Base-by-base conservation (phyloP, 2,329 filamentous ascomycete species). In the Didymella exigua region DNA sequence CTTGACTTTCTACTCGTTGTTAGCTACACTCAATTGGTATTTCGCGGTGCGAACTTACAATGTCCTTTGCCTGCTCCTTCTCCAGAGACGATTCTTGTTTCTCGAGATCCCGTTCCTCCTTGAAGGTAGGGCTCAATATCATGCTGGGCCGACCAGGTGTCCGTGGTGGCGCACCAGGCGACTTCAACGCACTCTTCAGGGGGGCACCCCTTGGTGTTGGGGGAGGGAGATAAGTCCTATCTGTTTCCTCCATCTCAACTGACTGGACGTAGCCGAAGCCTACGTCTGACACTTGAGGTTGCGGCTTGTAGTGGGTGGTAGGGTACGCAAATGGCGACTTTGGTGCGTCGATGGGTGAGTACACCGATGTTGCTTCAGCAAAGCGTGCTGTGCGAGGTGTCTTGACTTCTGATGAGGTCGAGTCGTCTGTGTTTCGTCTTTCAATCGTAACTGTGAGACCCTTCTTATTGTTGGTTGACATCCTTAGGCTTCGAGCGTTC, bases 51-150 rank as follows among this genome's bases (percentile, higher is more conserved):
- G n/a, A 36, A 83, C 91, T 75, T 86, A 97, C 93, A 75, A 97
- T 71, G 75, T 98, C 93, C 68, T 87, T 88, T 27, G 85, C 89
- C 77, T 98, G 93, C 73, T 93, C 86, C 77, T 92, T 90, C 54
- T 96, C 93, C 0, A 93, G 93, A 59, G 81, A 75, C 52, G 82
- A 82, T 74, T 98, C 93, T 54, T 88, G 84, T 81, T 93, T 93
- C 79, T 97, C 93, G 27, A 98, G 79, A 4, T 89, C 77, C 45
- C 93, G 86, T 77, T 97, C 93, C 78, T 98, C 90, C 46, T 85
- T 83, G 75, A 97, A 98, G 0, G 93, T 97, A 34, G 93, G 93
- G 77, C 92, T 97, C 62, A 96, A 78, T 18, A 90, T 89, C 74
- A 93, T 95, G 62, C 93, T 78, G 58, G 83, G 85, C 26, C 62